Conservation (phyloP, 2,329 filamentous ascomycete genomes). For the Zarea fungicola region DNA sequence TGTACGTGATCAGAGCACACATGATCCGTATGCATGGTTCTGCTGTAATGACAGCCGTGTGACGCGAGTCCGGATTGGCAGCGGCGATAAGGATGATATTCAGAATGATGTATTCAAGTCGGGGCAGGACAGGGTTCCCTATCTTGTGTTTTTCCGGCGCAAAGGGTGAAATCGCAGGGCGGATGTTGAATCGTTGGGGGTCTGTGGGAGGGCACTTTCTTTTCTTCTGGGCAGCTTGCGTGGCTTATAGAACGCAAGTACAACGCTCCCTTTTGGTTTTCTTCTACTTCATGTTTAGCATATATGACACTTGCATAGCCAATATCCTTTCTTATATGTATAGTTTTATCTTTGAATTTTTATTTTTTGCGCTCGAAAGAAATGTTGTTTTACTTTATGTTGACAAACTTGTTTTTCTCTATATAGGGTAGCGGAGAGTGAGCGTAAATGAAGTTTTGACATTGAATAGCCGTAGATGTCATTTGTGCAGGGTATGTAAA, state of each 20-base stretch:
- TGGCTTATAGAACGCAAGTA: no score
- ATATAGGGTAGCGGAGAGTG: no score
- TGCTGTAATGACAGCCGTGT: constrained; percentile 43
- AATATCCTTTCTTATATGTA: not conserved
- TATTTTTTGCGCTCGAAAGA: no score
- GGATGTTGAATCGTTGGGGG: not conserved
- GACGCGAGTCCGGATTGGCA: constrained; percentile 37
- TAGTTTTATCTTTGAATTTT: not conserved
- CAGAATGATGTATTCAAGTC: constrained; percentile 35
- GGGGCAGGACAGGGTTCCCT: constrained; percentile 36
- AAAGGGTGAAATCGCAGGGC: constrained; percentile 23
- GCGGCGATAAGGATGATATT: constrained; percentile 28
- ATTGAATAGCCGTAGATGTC: no score
- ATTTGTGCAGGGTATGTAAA: no score
- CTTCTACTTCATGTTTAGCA: not conserved
- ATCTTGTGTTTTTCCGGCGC: constrained; percentile 41
- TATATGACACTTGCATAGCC: not conserved
- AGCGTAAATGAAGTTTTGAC: no score
- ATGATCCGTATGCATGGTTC: constrained; percentile 42
- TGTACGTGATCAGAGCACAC: constrained; percentile 51
- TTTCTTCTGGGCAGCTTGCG: no score
- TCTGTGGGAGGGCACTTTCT: no score
- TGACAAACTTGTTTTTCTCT: not conserved
- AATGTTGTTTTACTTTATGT: no score
- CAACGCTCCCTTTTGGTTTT: no score